A percentile compares a stretch with the other conserved stretches of the same genome.
phyloP scores from a whole-genome alignment of 495 filamentous ascomycete species.

The Amphirosellinia nigrospora region DNA sequence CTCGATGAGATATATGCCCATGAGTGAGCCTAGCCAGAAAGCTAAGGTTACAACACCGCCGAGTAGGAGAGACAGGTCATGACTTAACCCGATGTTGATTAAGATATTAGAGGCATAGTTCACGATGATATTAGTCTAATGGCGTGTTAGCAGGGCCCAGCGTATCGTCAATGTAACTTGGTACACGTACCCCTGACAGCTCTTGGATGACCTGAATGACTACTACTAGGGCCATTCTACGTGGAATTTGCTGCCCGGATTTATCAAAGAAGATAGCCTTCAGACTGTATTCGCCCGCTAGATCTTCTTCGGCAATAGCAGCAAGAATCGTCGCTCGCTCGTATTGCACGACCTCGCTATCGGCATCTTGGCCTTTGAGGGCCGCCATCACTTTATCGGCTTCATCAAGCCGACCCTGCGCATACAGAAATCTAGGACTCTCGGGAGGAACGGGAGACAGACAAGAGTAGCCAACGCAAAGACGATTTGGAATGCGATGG shows the following conservation, averaged over 20 bases:
- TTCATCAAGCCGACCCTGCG: neutral
- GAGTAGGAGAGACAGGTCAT: neutral
- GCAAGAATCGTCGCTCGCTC: neutral
- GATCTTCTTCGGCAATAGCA: slow-evolving; percentile 4
- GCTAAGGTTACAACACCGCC: neutral
- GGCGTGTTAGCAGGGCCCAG: neutral
- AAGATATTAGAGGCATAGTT: slow-evolving; percentile 2
- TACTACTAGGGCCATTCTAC: neutral
- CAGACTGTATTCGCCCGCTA: neutral
- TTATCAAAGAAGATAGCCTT: neutral
- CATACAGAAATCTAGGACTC: neutral
- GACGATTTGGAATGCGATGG: slow-evolving; percentile 71
- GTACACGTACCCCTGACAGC: neutral
- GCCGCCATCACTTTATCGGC: neutral
- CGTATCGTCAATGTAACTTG: neutral
- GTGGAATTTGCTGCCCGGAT: neutral
- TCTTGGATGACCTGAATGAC: slow-evolving; percentile 1
- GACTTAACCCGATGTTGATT: neutral
- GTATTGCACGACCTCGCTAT: neutral
- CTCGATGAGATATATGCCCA: neutral
- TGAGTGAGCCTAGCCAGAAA: neutral
- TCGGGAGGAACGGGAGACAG: neutral
- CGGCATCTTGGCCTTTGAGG: neutral
- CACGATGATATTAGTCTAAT: slow-evolving; percentile 3
- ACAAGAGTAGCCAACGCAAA: slow-evolving; percentile 42